These are phyloP conservation scores for Passiflora organensis DNA, from an alignment of 345 rosid species.

Conservation along the genomic window DNA sequence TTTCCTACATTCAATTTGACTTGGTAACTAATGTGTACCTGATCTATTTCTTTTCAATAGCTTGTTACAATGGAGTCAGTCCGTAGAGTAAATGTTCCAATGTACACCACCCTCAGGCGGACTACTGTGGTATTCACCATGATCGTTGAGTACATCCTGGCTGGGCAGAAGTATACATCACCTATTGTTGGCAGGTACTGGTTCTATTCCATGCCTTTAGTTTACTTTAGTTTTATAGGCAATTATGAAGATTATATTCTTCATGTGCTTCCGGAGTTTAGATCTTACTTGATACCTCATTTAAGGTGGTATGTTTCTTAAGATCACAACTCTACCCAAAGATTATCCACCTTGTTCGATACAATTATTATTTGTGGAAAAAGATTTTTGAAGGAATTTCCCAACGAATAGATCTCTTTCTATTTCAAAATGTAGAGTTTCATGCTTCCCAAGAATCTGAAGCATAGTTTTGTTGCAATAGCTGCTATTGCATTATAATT, in stretches of 20 bases:
- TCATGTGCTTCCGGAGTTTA: background rate
- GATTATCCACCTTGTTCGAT: too few species aligned
- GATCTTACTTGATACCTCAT: background rate
- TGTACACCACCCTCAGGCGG: constrained; percentile 98
- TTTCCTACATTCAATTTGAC: background rate
- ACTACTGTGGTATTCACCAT: constrained; percentile 92
- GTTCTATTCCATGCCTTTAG: constrained; percentile 4
- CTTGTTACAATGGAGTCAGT: constrained; percentile 88
- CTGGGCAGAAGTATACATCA: constrained; percentile 69
- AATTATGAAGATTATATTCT: constrained; percentile 3
- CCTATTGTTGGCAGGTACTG: constrained; percentile 77
- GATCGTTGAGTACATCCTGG: constrained; percentile 76
- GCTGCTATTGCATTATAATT: constrained; percentile 14
- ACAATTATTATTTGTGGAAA: too few species aligned
- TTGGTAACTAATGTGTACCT: constrained; percentile 4
- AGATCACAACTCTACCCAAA: background rate
- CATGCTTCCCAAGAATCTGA: background rate
- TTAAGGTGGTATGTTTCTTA: background rate
- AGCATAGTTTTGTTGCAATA: constrained; percentile 3
- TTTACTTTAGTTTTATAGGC: background rate
- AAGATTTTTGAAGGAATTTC: too few species aligned
- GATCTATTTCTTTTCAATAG: constrained; percentile 44
- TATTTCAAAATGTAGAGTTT: constrained; percentile 1
- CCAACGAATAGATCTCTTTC: background rate
- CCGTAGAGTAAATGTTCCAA: constrained; percentile 97